Evolutionary conservation across 495 filamentous ascomycete species (phyloP), one percentile per base, ranked within the genome.

Genomic region (Aspergillus affinis): DNA sequence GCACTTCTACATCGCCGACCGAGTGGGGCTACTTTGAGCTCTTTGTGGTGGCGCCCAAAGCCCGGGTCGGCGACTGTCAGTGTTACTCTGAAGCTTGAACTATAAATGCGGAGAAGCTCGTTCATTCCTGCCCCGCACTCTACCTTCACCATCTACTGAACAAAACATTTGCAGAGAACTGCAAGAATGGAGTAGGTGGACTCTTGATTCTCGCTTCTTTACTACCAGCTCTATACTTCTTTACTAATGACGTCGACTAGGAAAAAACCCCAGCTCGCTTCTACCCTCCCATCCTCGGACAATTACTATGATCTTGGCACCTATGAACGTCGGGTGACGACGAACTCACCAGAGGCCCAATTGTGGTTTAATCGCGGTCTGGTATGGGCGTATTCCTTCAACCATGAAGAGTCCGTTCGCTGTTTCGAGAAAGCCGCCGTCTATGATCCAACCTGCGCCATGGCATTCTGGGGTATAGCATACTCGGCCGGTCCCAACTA

Each of bases 391-490:
- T 88, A 84, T 63, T 80, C 69, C n/a, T 89, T 89, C 72, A 88
- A 89, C 69, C 86, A 88, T 60, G 82, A 82, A 50, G 86, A 88
- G 66, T 73, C 80, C 5, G 76, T 71, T 6, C 71, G 69, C 57
- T 89, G 86, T 69, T 89, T 88, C 59, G 73, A 84, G 57, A 76
- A 78, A 15, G 85, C 84, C 26, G 79, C 84, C 51, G 71, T 72
- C 4, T 58, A 72, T 54, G 86, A 90, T 66, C 60, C 72, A 1
- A 62, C 68, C 15, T 88, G 82, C 65, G 78, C 80, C 10, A 83
- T 89, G 68, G 86, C 86, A 18, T 82, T 86, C 57, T 90, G 87
- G 87, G 87, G 87, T 0, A 65, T 87, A 2, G 85, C 87, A 0
- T 89, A 82, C 65, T 67, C 82, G 10, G 64, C 86, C 0, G 87